A percentile compares a stretch with the other conserved stretches of the same genome.
Conservation (phyloP, 2,329 filamentous ascomycete species). For the Dothidotthia symphoricarpi region DNA sequence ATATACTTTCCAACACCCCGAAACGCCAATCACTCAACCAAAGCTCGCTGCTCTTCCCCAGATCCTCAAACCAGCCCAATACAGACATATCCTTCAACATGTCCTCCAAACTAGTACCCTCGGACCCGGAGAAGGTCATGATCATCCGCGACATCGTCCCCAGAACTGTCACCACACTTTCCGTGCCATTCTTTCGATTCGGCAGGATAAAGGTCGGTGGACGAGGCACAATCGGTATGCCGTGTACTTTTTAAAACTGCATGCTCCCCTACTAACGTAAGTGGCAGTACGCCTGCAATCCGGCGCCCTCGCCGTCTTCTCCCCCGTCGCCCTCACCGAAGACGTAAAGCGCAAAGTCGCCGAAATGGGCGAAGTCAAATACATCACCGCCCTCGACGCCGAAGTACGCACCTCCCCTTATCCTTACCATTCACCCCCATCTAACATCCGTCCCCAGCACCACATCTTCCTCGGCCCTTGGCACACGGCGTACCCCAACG, state of each 20-base stretch:
- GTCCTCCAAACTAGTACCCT: conserved; percentile 45
- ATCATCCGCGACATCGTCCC: conserved; percentile 83
- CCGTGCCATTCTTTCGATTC: conserved; percentile 79
- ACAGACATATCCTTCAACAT: conserved; percentile 20
- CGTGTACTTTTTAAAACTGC: not conserved
- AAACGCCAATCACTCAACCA: not conserved
- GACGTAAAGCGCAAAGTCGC: conserved; percentile 65
- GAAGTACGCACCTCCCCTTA: conserved; percentile 49
- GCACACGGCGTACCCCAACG: conserved; percentile 73
- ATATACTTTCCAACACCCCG: conserved; percentile 8
- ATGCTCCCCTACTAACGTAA: conserved; percentile 8
- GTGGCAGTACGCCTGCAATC: conserved; percentile 69
- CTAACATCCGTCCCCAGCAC: conserved; percentile 51
- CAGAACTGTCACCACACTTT: conserved; percentile 69
- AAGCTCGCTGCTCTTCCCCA: not conserved
- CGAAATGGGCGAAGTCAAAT: conserved; percentile 65
- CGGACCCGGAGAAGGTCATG: conserved; percentile 80
- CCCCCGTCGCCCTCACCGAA: conserved; percentile 79
- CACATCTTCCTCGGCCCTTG: conserved; percentile 90
- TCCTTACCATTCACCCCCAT: not conserved
- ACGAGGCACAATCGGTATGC: conserved; percentile 75
- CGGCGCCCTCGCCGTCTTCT: conserved; percentile 83
- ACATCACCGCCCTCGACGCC: conserved; percentile 82
- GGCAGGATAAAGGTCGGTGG: conserved; percentile 80
- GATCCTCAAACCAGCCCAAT: not conserved